Base-by-base conservation (phyloP, 805 yeast genomes). In the Myxozyma udenii region DNA sequence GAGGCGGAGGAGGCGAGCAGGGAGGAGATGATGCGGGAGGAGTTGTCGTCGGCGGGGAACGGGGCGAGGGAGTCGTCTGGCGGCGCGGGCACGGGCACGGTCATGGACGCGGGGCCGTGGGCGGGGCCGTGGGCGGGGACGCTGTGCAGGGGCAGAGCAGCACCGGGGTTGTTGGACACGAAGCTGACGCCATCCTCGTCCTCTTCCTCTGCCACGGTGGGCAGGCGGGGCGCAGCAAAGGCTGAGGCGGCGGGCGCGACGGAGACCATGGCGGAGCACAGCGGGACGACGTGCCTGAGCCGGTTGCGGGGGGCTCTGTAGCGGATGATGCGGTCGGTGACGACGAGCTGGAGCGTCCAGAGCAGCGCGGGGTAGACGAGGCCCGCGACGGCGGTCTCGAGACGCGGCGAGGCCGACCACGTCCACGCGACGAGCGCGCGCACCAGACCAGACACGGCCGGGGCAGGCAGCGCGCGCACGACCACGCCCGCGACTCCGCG, bases 281-380 rank as follows among this genome's bases (percentile, higher is more conserved):
- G n/a, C n/a, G n/a, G n/a, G n/a, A n/a, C n/a, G n/a, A n/a, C n/a
- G n/a, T n/a, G n/a, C n/a, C n/a, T n/a, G n/a, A n/a, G n/a, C n/a
- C n/a, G n/a, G n/a, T n/a, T n/a, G n/a, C n/a, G n/a, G n/a, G n/a
- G n/a, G n/a, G 44, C 36, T 25, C 19, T n/a, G 41, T 38, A 39
- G 19, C 52, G 36, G 21, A 53, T 30, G 32, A 49, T 33, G 33
- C 48, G 48, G 42, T 53, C 57, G 37, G 42, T 28, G 23, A 19
- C 25, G 18, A 49, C 16, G 7, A 35, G 38, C 48, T 50, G 53
- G 24, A 46, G 21, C 30, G 51, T 22, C 46, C 45, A 42, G 25
- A 46, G 41, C 4, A 53, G 5, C 7, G 42, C 22, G 22, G 57
- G 57, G 28, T 53, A 53, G n/a, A 49, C 46, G 16, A 12, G 41